Base-by-base conservation (phyloP, 495 filamentous ascomycete species). In the Tuber microsphaerosporum region DNA sequence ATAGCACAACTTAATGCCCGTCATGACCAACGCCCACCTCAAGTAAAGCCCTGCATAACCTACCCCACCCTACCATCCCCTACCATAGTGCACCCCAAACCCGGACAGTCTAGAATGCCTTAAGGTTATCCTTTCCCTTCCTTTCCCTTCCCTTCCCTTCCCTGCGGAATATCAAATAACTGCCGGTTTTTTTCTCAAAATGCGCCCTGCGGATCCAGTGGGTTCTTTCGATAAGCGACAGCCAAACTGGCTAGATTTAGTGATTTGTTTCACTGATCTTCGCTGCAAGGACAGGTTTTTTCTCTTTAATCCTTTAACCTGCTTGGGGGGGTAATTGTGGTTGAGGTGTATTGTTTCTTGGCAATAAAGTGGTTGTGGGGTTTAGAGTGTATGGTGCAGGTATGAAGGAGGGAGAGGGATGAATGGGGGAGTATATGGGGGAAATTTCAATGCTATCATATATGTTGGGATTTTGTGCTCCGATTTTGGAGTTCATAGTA, bases 121-220 rank as follows among this genome's bases (percentile, higher is more conserved):
- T 61, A 31, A 61, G n/a, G n/a, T 16, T 31, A 26, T 31, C 51
- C 48, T 20, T 51, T n/a, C 48, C n/a, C 51, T 61, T 31, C 51
- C 48, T 20, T 51, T n/a, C 48, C n/a, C 51, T 61, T 61, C 51
- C 51, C 51, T 61, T 31, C 51, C 51, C 51, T 61, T 61, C n/a
- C 26, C 9, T 31, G 22, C 56, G 56, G 56, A 61, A 61, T 31
- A 61, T 61, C 56, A 31, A 31, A 31, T 6, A 61, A 61, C 10
- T 61, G 56, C 56, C n/a, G 56, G n/a, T 6, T 31, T 31, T 61
- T 61, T 3, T 31, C 56, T 61, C 14, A n/a, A 56, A 56, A 56
- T n/a, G 6, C n/a, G 22, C 51, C 1, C 26, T 56, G 56, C 56
- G 26, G 26, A 61, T 7, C 12, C n/a, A n/a, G 56, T 61, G 16